Evolutionary conservation across 345 rosid species (phyloP).

Genomic region (Theobroma cacao): DNA sequence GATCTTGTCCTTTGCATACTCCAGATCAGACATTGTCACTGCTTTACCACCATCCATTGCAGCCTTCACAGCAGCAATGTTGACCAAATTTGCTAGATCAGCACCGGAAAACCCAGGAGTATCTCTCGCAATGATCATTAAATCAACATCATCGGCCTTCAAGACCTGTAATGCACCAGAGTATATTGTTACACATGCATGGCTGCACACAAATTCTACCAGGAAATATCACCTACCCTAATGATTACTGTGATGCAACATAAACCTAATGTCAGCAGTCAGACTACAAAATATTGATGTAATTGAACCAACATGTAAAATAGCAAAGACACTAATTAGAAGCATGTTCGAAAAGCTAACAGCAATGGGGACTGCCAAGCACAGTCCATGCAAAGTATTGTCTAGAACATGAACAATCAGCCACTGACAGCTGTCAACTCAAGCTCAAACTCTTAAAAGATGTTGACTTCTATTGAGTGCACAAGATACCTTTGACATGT

Average conservation of each 20-base stretch:
- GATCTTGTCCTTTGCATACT: slow-evolving; percentile 88
- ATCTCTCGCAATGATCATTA: slow-evolving; percentile 97
- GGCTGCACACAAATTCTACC: background rate
- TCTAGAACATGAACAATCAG: background rate
- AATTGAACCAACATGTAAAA: background rate
- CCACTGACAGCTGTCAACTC: slow-evolving; percentile 7
- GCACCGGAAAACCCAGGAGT: slow-evolving; percentile 98
- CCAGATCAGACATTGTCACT: slow-evolving; percentile 90
- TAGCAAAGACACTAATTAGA: background rate
- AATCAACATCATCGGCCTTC: slow-evolving; percentile 87
- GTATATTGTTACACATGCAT: background rate
- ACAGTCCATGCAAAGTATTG: background rate
- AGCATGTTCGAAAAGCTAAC: background rate
- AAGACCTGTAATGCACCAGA: slow-evolving; percentile 51
- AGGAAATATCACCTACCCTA: background rate
- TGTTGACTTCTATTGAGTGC: slow-evolving; percentile 22
- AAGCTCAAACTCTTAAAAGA: background rate
- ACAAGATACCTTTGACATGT: slow-evolving; percentile 86
- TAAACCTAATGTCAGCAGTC: background rate
- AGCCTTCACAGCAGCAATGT: slow-evolving; percentile 90
- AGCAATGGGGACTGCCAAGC: background rate
- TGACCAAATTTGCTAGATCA: slow-evolving; percentile 84
- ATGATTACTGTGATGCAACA: background rate
- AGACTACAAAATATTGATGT: background rate
- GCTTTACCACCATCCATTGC: slow-evolving; percentile 94